phyloP scores from a whole-genome alignment of 192 early-diverging fungal species.

The Pilobolus umbonatus region DNA sequence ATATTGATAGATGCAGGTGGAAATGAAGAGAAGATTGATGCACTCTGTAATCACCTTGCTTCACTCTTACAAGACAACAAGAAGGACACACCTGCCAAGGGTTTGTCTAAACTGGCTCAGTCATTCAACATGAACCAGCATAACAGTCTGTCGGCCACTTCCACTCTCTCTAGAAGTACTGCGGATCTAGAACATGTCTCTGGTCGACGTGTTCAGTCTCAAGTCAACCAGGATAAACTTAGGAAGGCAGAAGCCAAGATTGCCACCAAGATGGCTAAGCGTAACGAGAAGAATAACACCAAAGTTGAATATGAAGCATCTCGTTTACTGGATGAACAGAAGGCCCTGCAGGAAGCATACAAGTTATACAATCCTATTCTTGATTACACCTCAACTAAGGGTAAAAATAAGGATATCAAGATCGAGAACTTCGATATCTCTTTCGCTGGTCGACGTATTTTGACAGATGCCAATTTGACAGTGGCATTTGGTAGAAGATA shows the following conservation, averaged over 20 bases:
- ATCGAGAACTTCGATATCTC: conserved; percentile 96
- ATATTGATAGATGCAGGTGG: conserved; percentile 67
- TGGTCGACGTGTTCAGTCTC: conserved; percentile 62
- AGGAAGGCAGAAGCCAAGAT: conserved; percentile 90
- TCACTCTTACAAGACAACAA: conserved; percentile 41
- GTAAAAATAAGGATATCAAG: conserved; percentile 93
- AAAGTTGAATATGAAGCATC: conserved; percentile 61
- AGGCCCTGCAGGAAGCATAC: conserved; percentile 64
- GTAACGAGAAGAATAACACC: conserved; percentile 56
- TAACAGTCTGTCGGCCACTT: conserved; percentile 53
- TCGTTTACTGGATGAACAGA: conserved; percentile 62
- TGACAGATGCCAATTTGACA: conserved; percentile 78
- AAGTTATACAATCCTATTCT: conserved; percentile 90
- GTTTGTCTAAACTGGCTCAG: conserved; percentile 56
- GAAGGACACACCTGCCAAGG: conserved; percentile 33
- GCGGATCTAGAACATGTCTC: conserved; percentile 62
- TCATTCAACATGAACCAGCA: conserved; percentile 68
- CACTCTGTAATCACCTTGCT: conserved; percentile 67
- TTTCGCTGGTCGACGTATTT: conserved; percentile 89
- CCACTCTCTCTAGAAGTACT: conserved; percentile 35
- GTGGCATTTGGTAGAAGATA: conserved; percentile 89
- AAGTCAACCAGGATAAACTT: conserved; percentile 78
- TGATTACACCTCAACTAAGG: conserved; percentile 71
- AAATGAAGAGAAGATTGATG: conserved; percentile 54
- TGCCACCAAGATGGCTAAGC: conserved; percentile 84